Evolutionary conservation across 2,329 filamentous ascomycete species (phyloP), one percentile per base, ranked within the genome.

Genomic region (Colletotrichum tamarilloi): DNA sequence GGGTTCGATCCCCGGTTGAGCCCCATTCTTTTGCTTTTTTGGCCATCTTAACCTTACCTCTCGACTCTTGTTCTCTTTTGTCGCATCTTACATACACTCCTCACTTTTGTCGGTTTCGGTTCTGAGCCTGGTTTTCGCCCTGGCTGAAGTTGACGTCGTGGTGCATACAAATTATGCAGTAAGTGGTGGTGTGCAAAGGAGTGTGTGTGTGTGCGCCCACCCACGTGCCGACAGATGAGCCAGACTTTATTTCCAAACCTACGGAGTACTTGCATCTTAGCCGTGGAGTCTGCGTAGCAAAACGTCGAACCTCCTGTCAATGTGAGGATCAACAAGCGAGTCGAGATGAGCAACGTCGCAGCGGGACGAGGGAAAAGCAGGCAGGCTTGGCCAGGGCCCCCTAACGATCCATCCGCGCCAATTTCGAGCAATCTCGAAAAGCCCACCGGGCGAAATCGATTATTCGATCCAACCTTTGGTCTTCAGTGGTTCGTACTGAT

Each of bases 1-100:
- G 79, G 76, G 79, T 81, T 81, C 79, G 77, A 81, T 78, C 76
- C 79, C 76, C 78, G 78, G 77, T 77, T 75, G 74, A 76, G 75
- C 76, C 78, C 77, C 14, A 24, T 38, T 68, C 70, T 78, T 73
- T 77, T 75, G 11, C n/a, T 57, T 64, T 72, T 70, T 53, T 11
- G 1, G 9, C 12, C 5, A 8, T 28, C 26, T 38, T 24, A 1
- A 42, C 2, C 1, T 3, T 8, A 3, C 14, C 5, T 7, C 8
- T 42, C 14, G 38, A 19, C 6, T 42, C 5, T 42, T 9, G 42
- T 9, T 9, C 19, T 22, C 1, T 49, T 22, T 49, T n/a, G 19
- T n/a, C 42, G 42, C 19, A 49, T 9, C 4, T 5, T 49, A 9
- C 19, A 42, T 49, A 9, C 19, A 42, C 38, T 11, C 4, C 19